These are phyloP conservation scores for Fomitopsis serialis DNA, from an alignment of 768 basidiomycete genomes.

Conservation along the genomic window DNA sequence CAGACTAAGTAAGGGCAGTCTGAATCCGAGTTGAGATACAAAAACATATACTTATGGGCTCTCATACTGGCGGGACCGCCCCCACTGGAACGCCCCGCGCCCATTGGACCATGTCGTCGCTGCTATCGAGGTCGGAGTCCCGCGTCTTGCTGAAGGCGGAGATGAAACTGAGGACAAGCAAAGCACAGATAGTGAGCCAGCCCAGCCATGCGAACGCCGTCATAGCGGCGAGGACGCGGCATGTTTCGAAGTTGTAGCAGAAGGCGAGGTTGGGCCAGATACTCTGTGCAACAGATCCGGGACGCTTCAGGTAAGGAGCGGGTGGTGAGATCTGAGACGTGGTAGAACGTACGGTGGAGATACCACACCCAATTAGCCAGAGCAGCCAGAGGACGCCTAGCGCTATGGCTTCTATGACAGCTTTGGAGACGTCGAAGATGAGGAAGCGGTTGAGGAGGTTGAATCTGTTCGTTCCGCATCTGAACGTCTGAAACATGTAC, in stretches of 20 bases:
- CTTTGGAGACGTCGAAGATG: background rate
- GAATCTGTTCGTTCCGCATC: background rate
- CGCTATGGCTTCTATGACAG: conserved; percentile 15
- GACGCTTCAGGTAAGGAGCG: background rate
- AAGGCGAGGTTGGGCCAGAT: conserved; percentile 24
- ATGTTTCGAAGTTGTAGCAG: conserved; percentile 20
- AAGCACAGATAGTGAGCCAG: conserved; percentile 19
- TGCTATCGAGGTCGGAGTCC: background rate
- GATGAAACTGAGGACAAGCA: conserved; percentile 17
- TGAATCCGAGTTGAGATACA: background rate
- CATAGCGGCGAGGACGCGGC: conserved; percentile 25
- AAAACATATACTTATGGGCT: background rate
- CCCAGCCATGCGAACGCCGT: conserved; percentile 28
- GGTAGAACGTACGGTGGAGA: conserved; percentile 17
- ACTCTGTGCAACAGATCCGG: conserved; percentile 10
- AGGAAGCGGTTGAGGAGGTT: background rate
- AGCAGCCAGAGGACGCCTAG: conserved; percentile 21
- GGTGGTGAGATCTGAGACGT: background rate
- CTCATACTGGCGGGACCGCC: background rate
- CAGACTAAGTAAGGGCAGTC: background rate
- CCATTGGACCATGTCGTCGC: conserved; percentile 13
- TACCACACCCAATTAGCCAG: conserved; percentile 25
- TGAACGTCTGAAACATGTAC: background rate
- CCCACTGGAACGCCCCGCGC: background rate
- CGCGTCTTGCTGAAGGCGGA: conserved; percentile 7